Evolutionary conservation across 2,329 filamentous ascomycete species (phyloP), one percentile per base, ranked within the genome.

Genomic region (Ascochyta lentis): DNA sequence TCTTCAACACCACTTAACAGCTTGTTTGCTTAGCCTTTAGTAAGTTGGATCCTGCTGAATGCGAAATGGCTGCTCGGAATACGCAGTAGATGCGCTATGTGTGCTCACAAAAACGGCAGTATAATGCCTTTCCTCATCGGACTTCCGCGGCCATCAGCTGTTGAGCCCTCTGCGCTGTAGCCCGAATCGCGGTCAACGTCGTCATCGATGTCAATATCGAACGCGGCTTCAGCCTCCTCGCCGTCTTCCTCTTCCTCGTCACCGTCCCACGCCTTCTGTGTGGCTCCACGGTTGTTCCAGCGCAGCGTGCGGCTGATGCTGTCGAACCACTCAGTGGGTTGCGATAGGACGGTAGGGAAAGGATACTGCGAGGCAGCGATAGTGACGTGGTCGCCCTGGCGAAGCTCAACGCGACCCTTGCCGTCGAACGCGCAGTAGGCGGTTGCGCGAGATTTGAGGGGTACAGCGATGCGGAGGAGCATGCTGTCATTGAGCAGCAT

Each of bases 381-480:
- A 58, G 94, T 97, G 73, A 99, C 95, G 68, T 94, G 91, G 77
- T 99, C 95, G 49, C 95, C 95, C 69, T 94, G 91, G 60, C 89
- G 89, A 33, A 99, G 86, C 77, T 99, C 94, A 39, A 99, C 86
- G 46, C 95, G 92, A 52, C 92, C 93, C 77, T 98, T 99, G 76
- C 95, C 95, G 73, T 99, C 95, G 73, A 99, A 99, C 37, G 92
- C 92, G 73, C 94, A 97, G 81, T 97, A 97, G 1, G 95, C 95
- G 0, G 92, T 96, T 15, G 93, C 94, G 42, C 95, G 90, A 35
- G 91, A 96, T 69, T 89, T 87, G 60, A 84, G 84, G 0, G 95
- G 95, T 12, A 99, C 88, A 5, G 90, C 89, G 48, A 99, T 91
- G 46, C 93, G 91, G 58, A 99, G 86, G 15, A 93, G 88, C 83